These are phyloP conservation scores for Colletotrichum gloeosporioides DNA, from an alignment of 2,329 filamentous ascomycete species.

Conservation along the genomic window DNA sequence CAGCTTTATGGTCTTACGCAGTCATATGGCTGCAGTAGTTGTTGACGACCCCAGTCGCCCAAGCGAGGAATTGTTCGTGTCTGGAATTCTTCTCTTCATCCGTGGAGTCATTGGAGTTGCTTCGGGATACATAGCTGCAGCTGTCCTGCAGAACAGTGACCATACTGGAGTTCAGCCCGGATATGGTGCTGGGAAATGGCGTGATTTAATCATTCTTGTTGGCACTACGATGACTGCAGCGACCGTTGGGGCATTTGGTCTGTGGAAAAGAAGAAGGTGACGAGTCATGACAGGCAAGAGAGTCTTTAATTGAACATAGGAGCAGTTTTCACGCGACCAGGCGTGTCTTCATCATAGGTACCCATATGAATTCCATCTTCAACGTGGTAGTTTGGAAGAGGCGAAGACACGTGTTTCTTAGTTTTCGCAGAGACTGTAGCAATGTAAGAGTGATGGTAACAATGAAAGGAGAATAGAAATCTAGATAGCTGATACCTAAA, in stretches of 20 bases:
- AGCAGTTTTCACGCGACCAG: rapidly evolving
- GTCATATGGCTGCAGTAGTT: background rate
- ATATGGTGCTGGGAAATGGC: background rate
- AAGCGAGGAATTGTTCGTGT: background rate
- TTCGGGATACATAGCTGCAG: background rate
- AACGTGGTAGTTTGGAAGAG: too few relatives aligned
- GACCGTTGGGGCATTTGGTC: background rate
- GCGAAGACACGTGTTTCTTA: too few relatives aligned
- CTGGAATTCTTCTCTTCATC: background rate
- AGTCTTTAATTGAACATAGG: too few relatives aligned
- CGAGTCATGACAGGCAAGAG: too few relatives aligned
- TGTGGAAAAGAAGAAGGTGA: background rate
- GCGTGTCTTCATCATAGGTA: too few relatives aligned
- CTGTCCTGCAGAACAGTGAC: background rate
- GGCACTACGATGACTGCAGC: background rate
- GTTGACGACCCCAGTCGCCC: background rate
- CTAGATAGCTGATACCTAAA: too few relatives aligned
- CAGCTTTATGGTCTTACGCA: conserved; percentile 1
- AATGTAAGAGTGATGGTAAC: too few relatives aligned
- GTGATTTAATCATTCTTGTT: background rate
- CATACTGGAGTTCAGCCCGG: background rate
- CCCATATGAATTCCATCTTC: too few relatives aligned
- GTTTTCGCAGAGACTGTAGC: too few relatives aligned
- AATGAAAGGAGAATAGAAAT: too few relatives aligned
- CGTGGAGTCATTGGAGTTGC: conserved; percentile 2